Percentiles rank a stretch among this genome's conserved stretches.
Evolutionary conservation across 2,329 filamentous ascomycete genomes (phyloP).

Genomic region (Colletotrichum phormii): DNA sequence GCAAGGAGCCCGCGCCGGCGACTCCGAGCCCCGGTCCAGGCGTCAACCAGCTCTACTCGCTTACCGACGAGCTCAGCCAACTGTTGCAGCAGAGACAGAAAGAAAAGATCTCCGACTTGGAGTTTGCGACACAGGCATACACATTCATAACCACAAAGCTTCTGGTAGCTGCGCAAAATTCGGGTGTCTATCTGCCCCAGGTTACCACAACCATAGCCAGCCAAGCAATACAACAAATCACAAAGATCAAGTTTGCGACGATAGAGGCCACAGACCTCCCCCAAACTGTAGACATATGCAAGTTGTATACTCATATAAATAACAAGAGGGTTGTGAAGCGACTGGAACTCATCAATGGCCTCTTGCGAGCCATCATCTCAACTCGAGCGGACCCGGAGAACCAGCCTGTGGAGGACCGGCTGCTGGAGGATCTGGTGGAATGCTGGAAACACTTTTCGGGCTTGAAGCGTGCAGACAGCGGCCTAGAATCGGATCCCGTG

Average conservation of each 20-base stretch:
- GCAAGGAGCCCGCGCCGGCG: constrained; percentile 1
- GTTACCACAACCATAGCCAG: background rate
- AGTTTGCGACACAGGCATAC: constrained; percentile 1
- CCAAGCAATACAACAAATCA: constrained; percentile 7
- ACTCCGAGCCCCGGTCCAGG: background rate
- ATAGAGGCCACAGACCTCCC: constrained; percentile 9
- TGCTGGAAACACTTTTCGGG: constrained; percentile 53
- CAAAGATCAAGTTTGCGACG: constrained; percentile 13
- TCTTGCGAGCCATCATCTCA: constrained; percentile 21
- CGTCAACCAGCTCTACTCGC: constrained; percentile 3
- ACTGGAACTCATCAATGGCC: constrained; percentile 13
- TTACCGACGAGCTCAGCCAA: constrained; percentile 17
- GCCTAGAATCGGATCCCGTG: constrained; percentile 21
- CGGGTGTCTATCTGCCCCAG: background rate
- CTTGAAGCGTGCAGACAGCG: constrained; percentile 43
- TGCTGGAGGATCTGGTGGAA: constrained; percentile 45
- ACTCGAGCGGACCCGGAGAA: background rate
- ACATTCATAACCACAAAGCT: constrained; percentile 14
- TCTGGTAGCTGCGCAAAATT: background rate
- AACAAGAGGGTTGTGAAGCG: background rate
- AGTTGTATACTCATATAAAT: constrained; percentile 20
- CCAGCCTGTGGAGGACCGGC: constrained; percentile 3
- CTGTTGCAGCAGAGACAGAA: constrained; percentile 3
- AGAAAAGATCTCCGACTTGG: background rate
- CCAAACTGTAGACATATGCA: constrained; percentile 24